A percentile compares a stretch with the other conserved stretches of the same genome.
Conservation (phyloP, 352 stramenopile species). For the Globisporangium mamillatum region DNA sequence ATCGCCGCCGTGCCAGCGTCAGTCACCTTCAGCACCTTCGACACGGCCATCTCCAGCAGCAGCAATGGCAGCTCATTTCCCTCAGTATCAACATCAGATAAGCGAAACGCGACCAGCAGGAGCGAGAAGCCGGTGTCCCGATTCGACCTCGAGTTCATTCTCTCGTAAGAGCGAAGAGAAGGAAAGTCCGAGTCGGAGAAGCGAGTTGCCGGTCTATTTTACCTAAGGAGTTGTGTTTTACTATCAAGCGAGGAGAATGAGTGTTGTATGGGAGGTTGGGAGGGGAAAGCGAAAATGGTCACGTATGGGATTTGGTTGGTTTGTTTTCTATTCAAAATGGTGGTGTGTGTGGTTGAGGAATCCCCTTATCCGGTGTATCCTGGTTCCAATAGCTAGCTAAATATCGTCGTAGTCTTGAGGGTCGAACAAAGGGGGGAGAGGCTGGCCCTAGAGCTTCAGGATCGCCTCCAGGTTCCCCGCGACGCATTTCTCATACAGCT, state of each 20-base stretch:
- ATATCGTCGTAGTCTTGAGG: too few species aligned
- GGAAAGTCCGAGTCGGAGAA: neutral
- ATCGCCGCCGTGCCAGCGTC: neutral
- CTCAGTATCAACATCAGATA: neutral
- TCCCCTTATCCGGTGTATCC: too few species aligned
- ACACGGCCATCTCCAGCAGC: neutral
- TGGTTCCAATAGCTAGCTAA: too few species aligned
- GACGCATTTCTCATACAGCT: too few species aligned
- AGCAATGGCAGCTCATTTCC: too few species aligned
- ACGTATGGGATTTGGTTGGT: neutral
- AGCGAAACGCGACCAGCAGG: neutral
- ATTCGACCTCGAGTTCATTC: neutral
- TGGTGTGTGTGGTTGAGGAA: neutral
- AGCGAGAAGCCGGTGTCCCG: neutral
- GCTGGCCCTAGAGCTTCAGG: neutral
- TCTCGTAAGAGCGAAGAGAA: neutral
- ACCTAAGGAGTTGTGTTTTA: neutral
- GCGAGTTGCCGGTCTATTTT: neutral
- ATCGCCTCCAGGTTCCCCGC: neutral
- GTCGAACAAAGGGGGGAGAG: too few species aligned
- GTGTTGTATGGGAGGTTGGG: neutral
- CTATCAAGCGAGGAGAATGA: too few species aligned
- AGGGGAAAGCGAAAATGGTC: neutral
- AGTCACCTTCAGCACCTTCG: neutral
- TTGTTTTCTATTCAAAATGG: neutral